Percentiles rank a stretch among this genome's conserved stretches.
Conservation (phyloP, 1,284 basidiomycete species). For the Malassezia restricta region DNA sequence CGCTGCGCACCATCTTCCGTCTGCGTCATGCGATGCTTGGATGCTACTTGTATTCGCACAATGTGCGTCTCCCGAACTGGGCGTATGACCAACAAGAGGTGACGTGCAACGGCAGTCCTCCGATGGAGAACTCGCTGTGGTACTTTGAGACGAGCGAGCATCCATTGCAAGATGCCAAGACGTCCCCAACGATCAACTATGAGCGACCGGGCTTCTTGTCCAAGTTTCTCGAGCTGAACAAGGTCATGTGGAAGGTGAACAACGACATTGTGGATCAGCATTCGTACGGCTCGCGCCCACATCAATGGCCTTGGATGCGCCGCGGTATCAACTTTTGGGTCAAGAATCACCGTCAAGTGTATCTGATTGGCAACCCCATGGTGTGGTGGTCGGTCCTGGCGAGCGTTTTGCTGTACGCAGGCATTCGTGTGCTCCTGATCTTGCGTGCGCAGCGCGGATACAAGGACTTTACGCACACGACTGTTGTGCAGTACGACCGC, state of each 20-base stretch:
- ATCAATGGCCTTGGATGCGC: constrained; percentile 71
- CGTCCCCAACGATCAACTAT: constrained; percentile 55
- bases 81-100: constrained; percentile 94
- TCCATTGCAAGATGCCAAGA: constrained; percentile 42
- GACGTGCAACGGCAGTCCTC: constrained; percentile 93
- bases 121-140: constrained; percentile 81
- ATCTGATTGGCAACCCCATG: constrained; percentile 84
- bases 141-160: constrained; percentile 79
- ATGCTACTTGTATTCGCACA: constrained; percentile 95
- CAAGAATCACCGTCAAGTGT: constrained; percentile 85
- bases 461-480: constrained; percentile 77
- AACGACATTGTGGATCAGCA: constrained; percentile 87
- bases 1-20: constrained; percentile 71
- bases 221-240: constrained; percentile 84
- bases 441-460: constrained; percentile 80
- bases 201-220: constrained; percentile 67
- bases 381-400: constrained; percentile 76
- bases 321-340: constrained; percentile 96
- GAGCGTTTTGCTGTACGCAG: constrained; percentile 59
- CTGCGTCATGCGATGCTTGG: constrained; percentile 74
- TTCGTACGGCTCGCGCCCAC: constrained; percentile 81
- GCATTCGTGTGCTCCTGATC: constrained; percentile 63
- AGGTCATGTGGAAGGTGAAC: constrained; percentile 97
- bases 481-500: constrained; percentile 79
- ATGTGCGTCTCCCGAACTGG: constrained; percentile 94